These are phyloP conservation scores for Gracilaria gracilis DNA, from an alignment of 23 red algal species.

Conservation along the genomic window DNA sequence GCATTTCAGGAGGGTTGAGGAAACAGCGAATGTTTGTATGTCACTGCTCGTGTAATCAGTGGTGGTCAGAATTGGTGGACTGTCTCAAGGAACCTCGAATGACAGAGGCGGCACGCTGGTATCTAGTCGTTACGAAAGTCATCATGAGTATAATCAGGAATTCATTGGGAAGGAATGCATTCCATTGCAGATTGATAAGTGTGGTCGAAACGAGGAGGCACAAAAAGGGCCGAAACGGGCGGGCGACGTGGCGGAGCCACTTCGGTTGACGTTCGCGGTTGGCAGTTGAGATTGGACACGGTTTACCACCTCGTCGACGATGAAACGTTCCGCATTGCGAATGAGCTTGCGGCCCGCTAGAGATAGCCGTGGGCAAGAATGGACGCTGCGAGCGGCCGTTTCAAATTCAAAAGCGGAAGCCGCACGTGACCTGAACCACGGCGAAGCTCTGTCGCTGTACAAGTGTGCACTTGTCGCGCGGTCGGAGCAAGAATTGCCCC, in stretches of 20 bases:
- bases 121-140: background rate
- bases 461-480: too few species aligned
- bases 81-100: background rate
- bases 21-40: too few species aligned
- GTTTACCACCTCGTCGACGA: background rate
- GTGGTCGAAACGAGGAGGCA: background rate
- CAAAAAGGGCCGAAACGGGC: background rate
- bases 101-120: background rate
- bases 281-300: background rate
- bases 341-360: too few species aligned
- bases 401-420: constrained; percentile 3
- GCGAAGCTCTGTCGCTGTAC: too few species aligned
- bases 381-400: background rate
- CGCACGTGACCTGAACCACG: background rate
- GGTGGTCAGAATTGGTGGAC: too few species aligned
- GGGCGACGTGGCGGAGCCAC: background rate
- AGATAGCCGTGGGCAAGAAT: too few species aligned
- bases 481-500: too few species aligned
- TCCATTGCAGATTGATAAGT: background rate
- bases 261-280: background rate
- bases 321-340: constrained; percentile 4
- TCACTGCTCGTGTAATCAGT: too few species aligned
- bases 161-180: too few species aligned
- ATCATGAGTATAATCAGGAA: background rate
- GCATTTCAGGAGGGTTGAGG: too few species aligned